Evolutionary conservation across 768 basidiomycete genomes (phyloP), one percentile per base, ranked within the genome.

Genomic region (Rhodotorula kratochvilovae): DNA sequence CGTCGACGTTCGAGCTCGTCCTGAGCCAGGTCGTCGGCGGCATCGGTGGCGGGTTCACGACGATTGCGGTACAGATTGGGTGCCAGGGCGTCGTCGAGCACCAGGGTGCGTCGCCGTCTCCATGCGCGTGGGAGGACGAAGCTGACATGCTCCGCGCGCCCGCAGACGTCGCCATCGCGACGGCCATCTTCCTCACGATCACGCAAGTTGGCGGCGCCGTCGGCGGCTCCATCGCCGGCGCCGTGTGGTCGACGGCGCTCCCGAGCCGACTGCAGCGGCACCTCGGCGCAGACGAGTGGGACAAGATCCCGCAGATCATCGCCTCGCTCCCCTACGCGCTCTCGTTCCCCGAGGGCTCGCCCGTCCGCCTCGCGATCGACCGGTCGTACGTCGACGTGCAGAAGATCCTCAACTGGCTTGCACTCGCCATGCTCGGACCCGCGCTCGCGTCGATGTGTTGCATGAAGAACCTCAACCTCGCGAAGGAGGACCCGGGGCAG

Each of bases 171-270:
- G 77, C 72, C 5, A 77, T 76, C 61, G 76, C 72, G 21, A 78
- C 76, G 11, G 76, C 77, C 17, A 66, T 76, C 53, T 76, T 77
- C 62, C 71, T 78, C 35, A 77, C 73, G 19, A 76, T 77, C 63
- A 76, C 77, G 3, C 74, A 76, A 25, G 67, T 78, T 48, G 77
- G 77, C 50, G 77, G 76, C 5, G 77, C 77, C 17, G 72, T 77
- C 39, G 77, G 77, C 29, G 75, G 75, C 1, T 75, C 76, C 5
- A 58, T 72, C 31, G 71, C 77, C 21, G 77, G 77, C 17, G 71
- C 71, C 23, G 61, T 78, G 11, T 78, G 77, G 77, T 73, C 75
- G 15, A 73, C 77, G 0, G 48, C 66, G 31, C 67, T 78, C 8
- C 76, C 77, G 27, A 10, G 35, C 5, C 68, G 64, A 29, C 75